Base-by-base conservation (phyloP, 768 basidiomycete species). In the Phanerochaete sordida region DNA sequence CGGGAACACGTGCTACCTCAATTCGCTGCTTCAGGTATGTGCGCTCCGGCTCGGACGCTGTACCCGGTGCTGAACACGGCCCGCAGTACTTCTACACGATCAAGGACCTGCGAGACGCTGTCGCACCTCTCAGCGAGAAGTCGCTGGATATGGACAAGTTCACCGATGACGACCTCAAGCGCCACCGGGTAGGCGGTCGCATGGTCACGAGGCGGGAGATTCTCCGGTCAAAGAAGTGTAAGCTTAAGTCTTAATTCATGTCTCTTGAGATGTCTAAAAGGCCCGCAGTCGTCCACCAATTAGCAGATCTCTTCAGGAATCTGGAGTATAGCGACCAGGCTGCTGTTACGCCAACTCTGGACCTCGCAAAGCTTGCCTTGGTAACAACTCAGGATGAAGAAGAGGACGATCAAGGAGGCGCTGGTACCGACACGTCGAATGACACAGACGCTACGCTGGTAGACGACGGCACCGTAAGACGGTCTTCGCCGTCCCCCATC, bases 51-150 rank as follows among this genome's bases (percentile, higher is more conserved):
- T 33, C 47, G n/a, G 13, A 11, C 2, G 7, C 16, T 45, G 16
- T 28, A 51, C 12, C 15, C 16, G 26, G 57, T 8, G 61, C 35
- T 30, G 39, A 27, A 28, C 44, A 50, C n/a, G 46, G 31, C 19
- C 21, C 50, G n/a, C 69, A 96, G 89, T 97, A 96, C 71, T 95
- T 97, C 71, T 96, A 94, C 71, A 96, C 94, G n/a, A 93, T 97
- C 73, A 90, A 84, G 68, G 91, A 95, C 35, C 82, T 97, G 27
- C 83, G 95, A 31, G 86, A 88, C 21, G 86, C 90, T 6, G 85
- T 96, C 9, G 76, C 75, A 30, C 83, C 81, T 21, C 78, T 87
- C 39, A 82, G 81, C 50, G 58, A 80, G 58, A 87, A 87, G 65
- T 66, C 78, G 0, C 60, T 87, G 15, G 86, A 76, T 31, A 86